Evolutionary conservation across 2,329 filamentous ascomycete species (phyloP).

Genomic region (Botrytis paeoniae): DNA sequence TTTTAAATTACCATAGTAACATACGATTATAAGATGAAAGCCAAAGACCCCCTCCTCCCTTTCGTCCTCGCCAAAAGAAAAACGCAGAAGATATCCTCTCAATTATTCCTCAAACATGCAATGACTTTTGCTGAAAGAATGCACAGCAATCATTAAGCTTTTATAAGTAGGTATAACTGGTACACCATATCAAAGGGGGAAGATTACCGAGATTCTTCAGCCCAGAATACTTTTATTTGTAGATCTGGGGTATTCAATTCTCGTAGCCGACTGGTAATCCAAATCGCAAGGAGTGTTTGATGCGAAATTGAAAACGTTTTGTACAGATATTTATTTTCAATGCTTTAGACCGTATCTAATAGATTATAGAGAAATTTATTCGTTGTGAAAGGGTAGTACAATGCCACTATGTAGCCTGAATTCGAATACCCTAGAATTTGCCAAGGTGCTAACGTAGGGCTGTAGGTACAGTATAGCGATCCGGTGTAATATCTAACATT

Average conservation of each 20-base stretch:
- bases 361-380: neutral
- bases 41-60: neutral
- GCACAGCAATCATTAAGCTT: neutral
- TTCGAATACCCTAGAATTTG: neutral
- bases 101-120: neutral
- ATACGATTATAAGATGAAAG: neutral
- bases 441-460: neutral
- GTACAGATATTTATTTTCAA: neutral
- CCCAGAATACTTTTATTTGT: neutral
- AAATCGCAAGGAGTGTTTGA: neutral
- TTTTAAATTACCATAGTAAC: neutral
- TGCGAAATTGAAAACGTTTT: neutral
- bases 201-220: neutral
- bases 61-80: neutral
- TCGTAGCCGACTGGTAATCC: neutral
- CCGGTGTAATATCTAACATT: neutral
- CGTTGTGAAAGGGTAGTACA: neutral
- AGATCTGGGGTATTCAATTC: neutral
- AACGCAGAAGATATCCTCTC: neutral
- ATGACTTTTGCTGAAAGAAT: neutral
- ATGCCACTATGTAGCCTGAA: neutral
- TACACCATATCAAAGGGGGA: neutral
- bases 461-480: neutral
- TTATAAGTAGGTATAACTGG: neutral
- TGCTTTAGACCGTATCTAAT: neutral